Conservation (phyloP, 2,329 filamentous ascomycete species). For the Aspergillus alliaceus region DNA sequence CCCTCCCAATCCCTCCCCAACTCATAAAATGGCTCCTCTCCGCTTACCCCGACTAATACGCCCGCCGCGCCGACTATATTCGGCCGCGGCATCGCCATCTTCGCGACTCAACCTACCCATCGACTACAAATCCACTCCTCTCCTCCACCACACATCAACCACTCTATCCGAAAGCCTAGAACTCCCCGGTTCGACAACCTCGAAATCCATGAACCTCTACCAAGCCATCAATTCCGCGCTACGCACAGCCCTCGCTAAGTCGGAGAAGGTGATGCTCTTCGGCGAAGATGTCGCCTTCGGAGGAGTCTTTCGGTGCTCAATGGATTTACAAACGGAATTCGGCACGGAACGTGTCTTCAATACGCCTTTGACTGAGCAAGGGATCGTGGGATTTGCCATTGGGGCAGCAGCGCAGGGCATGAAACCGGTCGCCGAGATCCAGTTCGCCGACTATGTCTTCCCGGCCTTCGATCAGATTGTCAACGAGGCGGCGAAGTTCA, state of each 20-base stretch:
- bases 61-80: slow-evolving; percentile 42
- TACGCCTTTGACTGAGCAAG: slow-evolving; percentile 90
- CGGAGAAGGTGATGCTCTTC: slow-evolving; percentile 86
- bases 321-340: slow-evolving; percentile 84
- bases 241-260: slow-evolving; percentile 74
- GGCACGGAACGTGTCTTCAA: slow-evolving; percentile 92
- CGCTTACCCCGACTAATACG: slow-evolving; percentile 14
- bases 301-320: slow-evolving; percentile 91
- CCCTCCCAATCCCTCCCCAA: neutral
- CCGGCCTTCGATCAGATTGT: slow-evolving; percentile 93
- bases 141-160: slow-evolving; percentile 78
- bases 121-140: slow-evolving; percentile 78
- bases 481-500: slow-evolving; percentile 86
- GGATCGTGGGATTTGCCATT: slow-evolving; percentile 90
- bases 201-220: slow-evolving; percentile 89
- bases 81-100: slow-evolving; percentile 44
- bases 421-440: slow-evolving; percentile 90
- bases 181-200: slow-evolving; percentile 69
- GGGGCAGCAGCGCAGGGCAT: slow-evolving; percentile 88
- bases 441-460: slow-evolving; percentile 93
- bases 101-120: slow-evolving; percentile 77
- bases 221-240: slow-evolving; percentile 91
- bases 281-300: slow-evolving; percentile 97
- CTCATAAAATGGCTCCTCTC: slow-evolving; percentile 8
- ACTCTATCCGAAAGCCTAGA: slow-evolving; percentile 70